A percentile compares a stretch with the other conserved stretches of the same genome.
These are phyloP conservation scores for Amesomyces nigricolor DNA, from an alignment of 2,329 filamentous ascomycete species.

Conservation along the genomic window DNA sequence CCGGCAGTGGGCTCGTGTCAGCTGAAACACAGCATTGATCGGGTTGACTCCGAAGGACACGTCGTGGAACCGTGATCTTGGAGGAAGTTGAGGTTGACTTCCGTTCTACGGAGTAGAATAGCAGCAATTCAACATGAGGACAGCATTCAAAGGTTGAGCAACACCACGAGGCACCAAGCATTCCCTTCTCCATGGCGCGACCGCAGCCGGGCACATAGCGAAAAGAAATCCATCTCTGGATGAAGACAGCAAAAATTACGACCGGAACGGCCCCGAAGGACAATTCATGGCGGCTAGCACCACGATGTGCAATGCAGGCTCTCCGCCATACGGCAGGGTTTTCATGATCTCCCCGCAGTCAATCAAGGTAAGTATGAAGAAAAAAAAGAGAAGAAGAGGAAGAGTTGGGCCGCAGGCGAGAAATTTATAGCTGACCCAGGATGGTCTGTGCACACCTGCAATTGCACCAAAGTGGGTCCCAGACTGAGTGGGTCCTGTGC, in stretches of 20 bases:
- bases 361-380: conserved; percentile 24
- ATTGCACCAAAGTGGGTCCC: neutral
- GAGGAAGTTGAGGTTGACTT: too few species aligned
- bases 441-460: conserved; percentile 18
- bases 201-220: conserved; percentile 15
- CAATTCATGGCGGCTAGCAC: conserved; percentile 19
- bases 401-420: conserved; percentile 1
- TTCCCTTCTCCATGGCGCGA: conserved; percentile 17
- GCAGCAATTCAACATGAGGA: neutral
- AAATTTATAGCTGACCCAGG: conserved; percentile 1
- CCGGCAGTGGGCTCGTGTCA: too few species aligned
- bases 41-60: too few species aligned
- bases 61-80: too few species aligned
- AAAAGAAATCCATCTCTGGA: conserved; percentile 17
- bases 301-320: conserved; percentile 22
- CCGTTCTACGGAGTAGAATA: too few species aligned
- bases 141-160: neutral
- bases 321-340: conserved; percentile 15
- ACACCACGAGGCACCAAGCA: neutral
- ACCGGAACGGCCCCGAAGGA: conserved; percentile 20
- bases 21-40: too few species aligned
- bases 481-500: too few species aligned
- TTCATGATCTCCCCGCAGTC: conserved; percentile 18
- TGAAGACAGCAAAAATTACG: conserved; percentile 20
- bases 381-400: conserved; percentile 18